phyloP scores from a whole-genome alignment of 345 rosid species.

The Eucalyptus pauciflora region DNA sequence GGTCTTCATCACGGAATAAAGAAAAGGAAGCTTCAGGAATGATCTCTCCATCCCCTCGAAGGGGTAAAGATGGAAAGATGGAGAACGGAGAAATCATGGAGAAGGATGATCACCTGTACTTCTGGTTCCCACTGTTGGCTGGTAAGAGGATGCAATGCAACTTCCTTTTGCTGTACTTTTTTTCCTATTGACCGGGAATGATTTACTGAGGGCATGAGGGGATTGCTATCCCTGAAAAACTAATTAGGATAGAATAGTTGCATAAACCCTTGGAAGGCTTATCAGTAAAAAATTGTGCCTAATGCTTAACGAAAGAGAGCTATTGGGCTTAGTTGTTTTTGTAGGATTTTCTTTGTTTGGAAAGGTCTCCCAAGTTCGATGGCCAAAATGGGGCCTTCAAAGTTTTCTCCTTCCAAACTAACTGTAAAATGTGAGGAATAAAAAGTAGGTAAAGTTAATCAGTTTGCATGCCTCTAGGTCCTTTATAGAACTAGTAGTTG shows the following conservation, averaged over 20 bases:
- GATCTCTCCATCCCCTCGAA: constrained; percentile 34
- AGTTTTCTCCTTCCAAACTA: background rate
- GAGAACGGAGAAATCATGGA: constrained; percentile 55
- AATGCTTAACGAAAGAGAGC: background rate
- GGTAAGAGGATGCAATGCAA: constrained; percentile 38
- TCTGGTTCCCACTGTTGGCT: constrained; percentile 96
- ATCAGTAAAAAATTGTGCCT: background rate
- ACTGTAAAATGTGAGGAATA: background rate
- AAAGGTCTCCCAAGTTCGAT: background rate
- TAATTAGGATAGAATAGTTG: background rate
- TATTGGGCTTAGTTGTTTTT: background rate
- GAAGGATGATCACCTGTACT: constrained; percentile 74
- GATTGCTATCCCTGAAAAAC: background rate
- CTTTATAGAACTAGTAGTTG: background rate
- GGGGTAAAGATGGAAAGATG: constrained; percentile 40
- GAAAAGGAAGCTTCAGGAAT: constrained; percentile 52
- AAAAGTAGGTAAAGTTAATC: background rate
- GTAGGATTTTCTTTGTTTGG: background rate
- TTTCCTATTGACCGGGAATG: background rate
- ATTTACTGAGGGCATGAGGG: background rate
- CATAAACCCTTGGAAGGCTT: background rate
- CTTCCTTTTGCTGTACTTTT: background rate
- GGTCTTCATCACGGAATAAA: constrained; percentile 48
- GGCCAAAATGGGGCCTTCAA: background rate
- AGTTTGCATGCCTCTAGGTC: background rate